A percentile compares a stretch with the other conserved stretches of the same genome.
Conservation (phyloP, 2,329 filamentous ascomycete species). For the Endoconidiophora laricicola region DNA sequence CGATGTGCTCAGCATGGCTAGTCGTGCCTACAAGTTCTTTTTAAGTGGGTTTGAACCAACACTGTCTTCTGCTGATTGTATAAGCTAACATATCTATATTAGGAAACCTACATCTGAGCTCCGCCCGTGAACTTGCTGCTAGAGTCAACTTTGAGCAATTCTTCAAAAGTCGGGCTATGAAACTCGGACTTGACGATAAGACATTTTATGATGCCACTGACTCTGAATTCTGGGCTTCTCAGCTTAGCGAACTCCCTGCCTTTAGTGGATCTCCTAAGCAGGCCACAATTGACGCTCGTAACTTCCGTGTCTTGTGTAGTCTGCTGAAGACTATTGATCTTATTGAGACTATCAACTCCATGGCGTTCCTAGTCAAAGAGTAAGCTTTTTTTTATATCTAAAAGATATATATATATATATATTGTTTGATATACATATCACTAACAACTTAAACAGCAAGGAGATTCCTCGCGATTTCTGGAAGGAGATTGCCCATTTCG, state of each 20-base stretch:
- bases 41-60: constrained; percentile 45
- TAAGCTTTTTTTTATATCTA: constrained; percentile 22
- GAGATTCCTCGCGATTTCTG: constrained; percentile 32
- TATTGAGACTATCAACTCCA: constrained; percentile 47
- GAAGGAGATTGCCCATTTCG: constrained; percentile 33
- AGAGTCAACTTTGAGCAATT: constrained; percentile 34
- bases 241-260: constrained; percentile 12
- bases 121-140: constrained; percentile 35
- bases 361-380: constrained; percentile 35
- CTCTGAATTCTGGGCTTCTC: constrained; percentile 24
- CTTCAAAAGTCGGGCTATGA: constrained; percentile 22
- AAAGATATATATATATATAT: too few species aligned
- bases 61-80: constrained; percentile 17
- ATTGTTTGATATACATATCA: background rate
- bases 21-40: constrained; percentile 66
- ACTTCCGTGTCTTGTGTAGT: constrained; percentile 51
- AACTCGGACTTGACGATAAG: constrained; percentile 23
- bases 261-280: constrained; percentile 22
- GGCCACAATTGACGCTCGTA: constrained; percentile 38
- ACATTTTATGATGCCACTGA: constrained; percentile 22
- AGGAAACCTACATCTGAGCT: constrained; percentile 35
- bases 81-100: constrained; percentile 10
- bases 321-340: constrained; percentile 49
- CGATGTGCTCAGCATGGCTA: constrained; percentile 50
- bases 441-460: constrained; percentile 16